Base-by-base conservation (phyloP, 345 rosid genomes). In the Ailanthus altissimus region DNA sequence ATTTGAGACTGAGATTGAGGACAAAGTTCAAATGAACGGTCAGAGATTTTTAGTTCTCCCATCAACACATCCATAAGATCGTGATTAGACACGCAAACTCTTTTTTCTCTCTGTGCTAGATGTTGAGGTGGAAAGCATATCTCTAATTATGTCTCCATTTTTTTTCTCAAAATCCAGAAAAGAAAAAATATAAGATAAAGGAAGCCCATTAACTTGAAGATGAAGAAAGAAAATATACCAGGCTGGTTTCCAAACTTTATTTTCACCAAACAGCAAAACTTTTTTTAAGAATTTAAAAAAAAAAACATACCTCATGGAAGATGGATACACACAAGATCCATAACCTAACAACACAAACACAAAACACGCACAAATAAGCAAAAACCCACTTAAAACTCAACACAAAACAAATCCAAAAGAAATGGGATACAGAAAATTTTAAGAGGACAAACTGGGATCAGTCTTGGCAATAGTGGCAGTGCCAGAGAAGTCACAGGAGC, bases 301-400 rank as follows among this genome's bases (percentile, higher is more conserved):
- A 42, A 12, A 47, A 23, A 38, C 73, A 65, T 85, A 92, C 97
- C 97, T 85, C 36, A 76, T 40, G 71, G 93, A 90, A 74, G 87
- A 82, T 68, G 97, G 97, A 74, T 89, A 92, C 60, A 89, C 86
- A 66, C 97, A 92, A 74, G 97, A 92, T 84, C 94, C 97, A 80
- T 90, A 90, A 75, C 97, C 97, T 92, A 49, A 81, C 77, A 9
- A 79, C 36, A 60, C 67, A 61, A 53, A 23, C 38, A 53, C 70
- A 23, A 3, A 51, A n/a, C n/a, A n/a, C n/a, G n/a, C n/a, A n/a
- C n/a, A 15, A 21, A 11, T 26, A 36, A 77, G 28, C 72, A 3
- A 62, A 21, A 43, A 25, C 62, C 64, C 71, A 60, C 8, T 40
- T 45, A 0, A 32, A 28, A 61, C 21, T 26, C 74, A 47, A 20